Evolutionary conservation across 2,329 filamentous ascomycete species (phyloP).

Genomic region (Ophiocordyceps sinensis): DNA sequence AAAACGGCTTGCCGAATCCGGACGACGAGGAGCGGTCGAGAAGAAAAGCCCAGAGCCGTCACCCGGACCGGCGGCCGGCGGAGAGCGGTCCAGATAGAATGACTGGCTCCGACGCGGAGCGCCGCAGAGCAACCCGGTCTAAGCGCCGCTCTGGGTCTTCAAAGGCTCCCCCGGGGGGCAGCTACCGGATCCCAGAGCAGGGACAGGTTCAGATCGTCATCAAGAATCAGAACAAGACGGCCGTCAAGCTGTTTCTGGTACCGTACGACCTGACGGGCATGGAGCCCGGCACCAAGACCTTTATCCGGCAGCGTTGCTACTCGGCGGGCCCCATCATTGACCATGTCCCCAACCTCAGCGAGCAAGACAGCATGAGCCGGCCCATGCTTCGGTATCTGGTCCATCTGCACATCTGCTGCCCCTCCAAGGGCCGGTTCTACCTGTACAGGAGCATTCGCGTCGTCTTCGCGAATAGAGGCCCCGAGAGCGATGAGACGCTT

Average conservation of each 20-base stretch:
- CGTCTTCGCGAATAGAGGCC: constrained; percentile 91
- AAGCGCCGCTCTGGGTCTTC: constrained; percentile 40
- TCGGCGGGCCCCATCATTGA: constrained; percentile 77
- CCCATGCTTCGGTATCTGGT: constrained; percentile 79
- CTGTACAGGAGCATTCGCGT: constrained; percentile 86
- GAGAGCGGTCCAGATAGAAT: constrained; percentile 13
- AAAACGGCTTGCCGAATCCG: constrained; percentile 53
- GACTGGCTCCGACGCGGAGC: constrained; percentile 15
- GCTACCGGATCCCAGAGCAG: constrained; percentile 85
- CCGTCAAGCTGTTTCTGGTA: constrained; percentile 87
- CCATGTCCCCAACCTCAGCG: constrained; percentile 25
- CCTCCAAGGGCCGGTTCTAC: constrained; percentile 69
- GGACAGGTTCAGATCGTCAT: constrained; percentile 94
- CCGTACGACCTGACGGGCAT: constrained; percentile 88
- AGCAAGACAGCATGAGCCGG: constrained; percentile 27
- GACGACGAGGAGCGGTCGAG: constrained; percentile 32
- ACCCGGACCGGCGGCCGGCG: constrained; percentile 19
- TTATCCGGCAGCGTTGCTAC: constrained; percentile 87
- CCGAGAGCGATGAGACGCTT: constrained; percentile 86
- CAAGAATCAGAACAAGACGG: constrained; percentile 97
- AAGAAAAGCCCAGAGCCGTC: constrained; percentile 32
- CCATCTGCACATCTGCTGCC: constrained; percentile 85
- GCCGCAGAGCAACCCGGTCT: constrained; percentile 14
- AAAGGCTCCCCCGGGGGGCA: constrained; percentile 63
- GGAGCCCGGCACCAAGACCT: constrained; percentile 89